Conservation (phyloP, 2,329 filamentous ascomycete species). For the Niveomyces coronatus region DNA sequence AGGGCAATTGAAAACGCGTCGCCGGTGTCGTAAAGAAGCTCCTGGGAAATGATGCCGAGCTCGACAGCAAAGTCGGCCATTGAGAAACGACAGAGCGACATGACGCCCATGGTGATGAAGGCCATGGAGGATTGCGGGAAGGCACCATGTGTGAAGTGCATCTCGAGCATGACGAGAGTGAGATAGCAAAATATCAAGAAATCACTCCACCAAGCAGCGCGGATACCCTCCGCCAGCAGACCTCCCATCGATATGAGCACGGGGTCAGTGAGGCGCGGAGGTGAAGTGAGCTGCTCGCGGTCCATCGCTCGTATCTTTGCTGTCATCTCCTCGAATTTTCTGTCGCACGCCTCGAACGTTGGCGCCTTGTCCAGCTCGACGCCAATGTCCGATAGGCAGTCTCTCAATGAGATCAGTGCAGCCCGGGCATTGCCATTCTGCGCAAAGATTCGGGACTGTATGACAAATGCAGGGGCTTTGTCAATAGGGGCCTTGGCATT, state of each 20-base stretch:
- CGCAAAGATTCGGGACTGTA: constrained; percentile 70
- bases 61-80: constrained; percentile 59
- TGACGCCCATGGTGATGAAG: constrained; percentile 57
- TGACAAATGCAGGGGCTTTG: constrained; percentile 73
- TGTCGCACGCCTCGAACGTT: constrained; percentile 68
- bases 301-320: constrained; percentile 49
- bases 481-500: constrained; percentile 64
- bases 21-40: constrained; percentile 51
- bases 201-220: constrained; percentile 65
- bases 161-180: constrained; percentile 53
- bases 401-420: constrained; percentile 60
- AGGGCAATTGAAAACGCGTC: constrained; percentile 58
- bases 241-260: constrained; percentile 55
- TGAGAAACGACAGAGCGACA: constrained; percentile 59
- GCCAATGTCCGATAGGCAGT: constrained; percentile 60
- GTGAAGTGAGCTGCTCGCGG: constrained; percentile 32
- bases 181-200: constrained; percentile 62
- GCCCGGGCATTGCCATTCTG: constrained; percentile 60
- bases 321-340: constrained; percentile 56
- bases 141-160: constrained; percentile 52
- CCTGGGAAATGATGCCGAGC: constrained; percentile 51
- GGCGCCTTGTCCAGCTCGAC: constrained; percentile 55
- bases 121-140: constrained; percentile 61
- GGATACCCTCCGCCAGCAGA: constrained; percentile 59
- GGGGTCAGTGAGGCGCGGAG: constrained; percentile 35